These are phyloP conservation scores for Seiridium unicorne DNA, from an alignment of 2,329 filamentous ascomycete species.

Conservation along the genomic window DNA sequence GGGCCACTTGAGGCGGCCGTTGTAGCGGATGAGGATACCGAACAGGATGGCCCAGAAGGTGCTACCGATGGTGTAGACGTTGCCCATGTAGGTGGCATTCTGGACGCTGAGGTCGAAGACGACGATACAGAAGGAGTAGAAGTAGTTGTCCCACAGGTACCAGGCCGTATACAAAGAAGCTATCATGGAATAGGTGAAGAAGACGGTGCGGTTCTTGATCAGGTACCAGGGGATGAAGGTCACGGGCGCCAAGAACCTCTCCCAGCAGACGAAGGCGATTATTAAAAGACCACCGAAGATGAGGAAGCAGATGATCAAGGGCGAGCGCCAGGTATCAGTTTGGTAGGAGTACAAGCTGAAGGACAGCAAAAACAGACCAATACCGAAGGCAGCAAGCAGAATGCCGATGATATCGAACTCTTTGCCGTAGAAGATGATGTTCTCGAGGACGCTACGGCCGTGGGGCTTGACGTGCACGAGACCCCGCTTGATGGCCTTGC, in stretches of 20 bases:
- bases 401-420: slow-evolving; percentile 40
- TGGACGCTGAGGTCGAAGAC: slow-evolving; percentile 28
- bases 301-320: slow-evolving; percentile 8
- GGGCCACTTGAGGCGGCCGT: slow-evolving; percentile 47
- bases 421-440: slow-evolving; percentile 10
- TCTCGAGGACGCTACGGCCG: slow-evolving; percentile 3
- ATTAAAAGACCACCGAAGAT: slow-evolving; percentile 52
- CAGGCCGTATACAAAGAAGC: slow-evolving; percentile 31
- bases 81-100: slow-evolving; percentile 29
- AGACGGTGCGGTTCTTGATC: slow-evolving; percentile 38
- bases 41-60: slow-evolving; percentile 43
- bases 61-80: slow-evolving; percentile 38
- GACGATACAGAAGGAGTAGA: slow-evolving; percentile 40
- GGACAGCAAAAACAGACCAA: slow-evolving; percentile 44
- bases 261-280: slow-evolving; percentile 46
- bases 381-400: slow-evolving; percentile 41
- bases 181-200: slow-evolving; percentile 35
- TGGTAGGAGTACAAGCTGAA: slow-evolving; percentile 6
- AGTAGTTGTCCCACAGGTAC: slow-evolving; percentile 38
- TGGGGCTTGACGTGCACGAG: slow-evolving; percentile 8
- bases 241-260: slow-evolving; percentile 48
- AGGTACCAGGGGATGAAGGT: slow-evolving; percentile 48
- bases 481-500: slow-evolving; percentile 6
- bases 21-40: slow-evolving; percentile 41
- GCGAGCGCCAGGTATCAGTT: neutral